phyloP scores from a whole-genome alignment of 305 asterid genomes.

The Fraxinus greggii region DNA sequence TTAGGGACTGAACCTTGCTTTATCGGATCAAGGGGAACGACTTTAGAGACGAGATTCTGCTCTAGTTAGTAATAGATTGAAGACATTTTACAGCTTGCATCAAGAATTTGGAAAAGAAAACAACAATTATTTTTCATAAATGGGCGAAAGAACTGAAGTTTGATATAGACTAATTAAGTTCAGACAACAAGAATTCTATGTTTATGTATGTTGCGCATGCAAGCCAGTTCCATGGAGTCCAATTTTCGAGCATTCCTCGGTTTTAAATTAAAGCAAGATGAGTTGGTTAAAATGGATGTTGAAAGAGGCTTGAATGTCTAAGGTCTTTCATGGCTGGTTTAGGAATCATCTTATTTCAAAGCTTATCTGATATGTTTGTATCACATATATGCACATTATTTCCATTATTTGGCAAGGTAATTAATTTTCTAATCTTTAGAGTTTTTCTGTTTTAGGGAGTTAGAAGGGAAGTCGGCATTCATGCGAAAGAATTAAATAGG shows the following conservation, averaged over 20 bases:
- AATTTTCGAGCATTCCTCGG: not conserved
- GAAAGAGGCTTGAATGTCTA: not conserved
- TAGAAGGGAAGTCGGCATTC: constrained; percentile 88
- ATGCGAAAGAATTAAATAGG: constrained; percentile 68
- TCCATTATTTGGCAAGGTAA: not conserved
- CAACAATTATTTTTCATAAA: not conserved
- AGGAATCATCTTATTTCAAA: not conserved
- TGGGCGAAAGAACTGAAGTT: not conserved
- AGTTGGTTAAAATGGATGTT: not conserved
- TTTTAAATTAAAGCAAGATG: not conserved
- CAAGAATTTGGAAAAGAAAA: not conserved
- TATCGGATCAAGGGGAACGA: not conserved
- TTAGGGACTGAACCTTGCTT: not conserved
- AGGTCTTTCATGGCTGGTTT: not conserved
- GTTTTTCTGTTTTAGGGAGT: constrained; percentile 62
- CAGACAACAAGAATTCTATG: not conserved
- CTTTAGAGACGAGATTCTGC: not conserved
- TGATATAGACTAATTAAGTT: not conserved
- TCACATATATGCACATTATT: not conserved
- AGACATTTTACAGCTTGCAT: not conserved
- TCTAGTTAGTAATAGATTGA: not conserved
- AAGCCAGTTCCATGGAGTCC: not conserved
- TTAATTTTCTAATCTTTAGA: constrained; percentile 7
- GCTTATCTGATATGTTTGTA: not conserved
- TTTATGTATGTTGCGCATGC: not conserved